Evolutionary conservation across 768 basidiomycete species (phyloP).

Genomic region (Mycena capillaripes): DNA sequence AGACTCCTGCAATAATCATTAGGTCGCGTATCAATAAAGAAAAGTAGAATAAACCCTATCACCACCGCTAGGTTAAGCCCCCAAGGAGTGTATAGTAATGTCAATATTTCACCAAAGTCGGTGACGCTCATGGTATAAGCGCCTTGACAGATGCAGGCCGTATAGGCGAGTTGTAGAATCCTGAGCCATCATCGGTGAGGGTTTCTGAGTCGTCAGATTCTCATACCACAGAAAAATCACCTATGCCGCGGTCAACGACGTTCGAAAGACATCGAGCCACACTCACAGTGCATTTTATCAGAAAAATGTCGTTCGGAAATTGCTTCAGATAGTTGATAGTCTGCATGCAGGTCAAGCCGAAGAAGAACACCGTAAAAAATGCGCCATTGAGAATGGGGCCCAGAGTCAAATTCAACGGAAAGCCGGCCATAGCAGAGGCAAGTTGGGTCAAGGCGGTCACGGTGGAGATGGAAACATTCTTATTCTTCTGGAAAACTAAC

Average conservation of each 20-base stretch:
- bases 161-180: slow-evolving; percentile 23
- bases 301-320: slow-evolving; percentile 26
- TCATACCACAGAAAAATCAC: slow-evolving; percentile 30
- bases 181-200: neutral
- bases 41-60: slow-evolving; percentile 10
- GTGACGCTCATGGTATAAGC: slow-evolving; percentile 30
- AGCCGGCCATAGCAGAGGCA: neutral
- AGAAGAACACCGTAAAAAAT: slow-evolving; percentile 28
- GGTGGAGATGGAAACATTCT: neutral
- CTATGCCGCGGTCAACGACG: slow-evolving; percentile 2
- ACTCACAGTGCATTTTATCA: slow-evolving; percentile 27
- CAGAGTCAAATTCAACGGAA: slow-evolving; percentile 10
- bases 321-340: slow-evolving; percentile 25
- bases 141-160: slow-evolving; percentile 29
- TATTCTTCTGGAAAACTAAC: neutral
- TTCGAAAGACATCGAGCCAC: neutral
- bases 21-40: neutral
- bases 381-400: slow-evolving; percentile 24
- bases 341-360: slow-evolving; percentile 32
- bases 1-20: neutral
- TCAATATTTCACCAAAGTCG: slow-evolving; percentile 26
- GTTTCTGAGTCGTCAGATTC: neutral
- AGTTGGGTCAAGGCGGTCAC: neutral
- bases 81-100: slow-evolving; percentile 30
- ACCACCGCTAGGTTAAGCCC: slow-evolving; percentile 25